Percentiles rank a stretch among this genome's conserved stretches.
These are phyloP conservation scores for Acer negundo DNA, from an alignment of 345 rosid species.

Conservation along the genomic window DNA sequence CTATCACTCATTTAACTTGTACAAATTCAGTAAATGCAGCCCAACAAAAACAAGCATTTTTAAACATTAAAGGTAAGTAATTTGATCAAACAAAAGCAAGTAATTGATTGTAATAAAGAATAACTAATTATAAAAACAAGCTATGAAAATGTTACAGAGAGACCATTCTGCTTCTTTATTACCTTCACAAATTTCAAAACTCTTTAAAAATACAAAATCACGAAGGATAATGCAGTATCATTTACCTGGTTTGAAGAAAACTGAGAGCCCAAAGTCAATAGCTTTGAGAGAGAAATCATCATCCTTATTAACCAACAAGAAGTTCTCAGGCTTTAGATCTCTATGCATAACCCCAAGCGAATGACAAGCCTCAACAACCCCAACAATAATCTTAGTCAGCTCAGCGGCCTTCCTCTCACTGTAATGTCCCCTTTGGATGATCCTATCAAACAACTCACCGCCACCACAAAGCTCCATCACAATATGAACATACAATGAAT, in stretches of 20 bases:
- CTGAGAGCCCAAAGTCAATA: constrained; percentile 97
- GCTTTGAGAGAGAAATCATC: constrained; percentile 98
- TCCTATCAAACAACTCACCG: constrained; percentile 94
- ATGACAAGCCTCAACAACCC: constrained; percentile 96
- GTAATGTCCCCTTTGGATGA: constrained; percentile 96
- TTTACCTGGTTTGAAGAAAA: constrained; percentile 94
- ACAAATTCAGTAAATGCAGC: constrained; percentile 3
- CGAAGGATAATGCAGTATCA: not conserved
- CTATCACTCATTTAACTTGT: not conserved
- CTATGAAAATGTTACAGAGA: not conserved
- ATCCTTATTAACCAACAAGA: constrained; percentile 94
- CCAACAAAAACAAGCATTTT: not conserved
- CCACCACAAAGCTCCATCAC: constrained; percentile 98
- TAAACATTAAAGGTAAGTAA: not conserved
- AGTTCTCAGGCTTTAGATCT: constrained; percentile 97
- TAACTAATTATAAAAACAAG: not conserved
- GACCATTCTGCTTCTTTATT: not conserved
- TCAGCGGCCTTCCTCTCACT: constrained; percentile 97
- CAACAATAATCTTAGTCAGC: constrained; percentile 85
- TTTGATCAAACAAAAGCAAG: not conserved
- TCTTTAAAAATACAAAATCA: not conserved
- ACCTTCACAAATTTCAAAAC: not conserved
- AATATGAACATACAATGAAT: constrained; percentile 76
- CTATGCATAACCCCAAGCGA: constrained; percentile 99
- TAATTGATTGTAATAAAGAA: not conserved